Evolutionary conservation across 139 green algal genomes (phyloP).

Genomic region (Tetradesmus obliquus): DNA sequence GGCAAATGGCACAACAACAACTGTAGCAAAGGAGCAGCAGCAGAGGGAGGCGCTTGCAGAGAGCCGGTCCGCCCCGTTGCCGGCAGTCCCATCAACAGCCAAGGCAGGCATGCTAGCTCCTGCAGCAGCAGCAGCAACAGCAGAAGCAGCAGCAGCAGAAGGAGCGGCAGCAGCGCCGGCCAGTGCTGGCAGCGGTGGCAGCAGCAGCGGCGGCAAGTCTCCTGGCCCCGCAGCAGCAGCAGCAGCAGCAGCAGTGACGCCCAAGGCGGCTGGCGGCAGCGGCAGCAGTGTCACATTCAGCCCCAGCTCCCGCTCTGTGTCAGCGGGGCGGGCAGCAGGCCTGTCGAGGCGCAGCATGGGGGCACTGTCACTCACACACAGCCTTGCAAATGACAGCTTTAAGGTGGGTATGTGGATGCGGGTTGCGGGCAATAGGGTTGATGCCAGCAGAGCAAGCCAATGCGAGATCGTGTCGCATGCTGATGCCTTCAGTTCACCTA

Average conservation of each 20-base stretch:
- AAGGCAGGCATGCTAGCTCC: background rate
- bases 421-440: too few relatives aligned
- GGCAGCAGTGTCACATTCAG: background rate
- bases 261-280: background rate
- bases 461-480: too few relatives aligned
- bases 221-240: background rate
- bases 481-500: background rate
- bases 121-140: background rate
- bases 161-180: background rate
- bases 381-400: background rate
- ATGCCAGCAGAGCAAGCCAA: too few relatives aligned
- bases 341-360: background rate
- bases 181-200: background rate
- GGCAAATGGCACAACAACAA: background rate
- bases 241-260: background rate
- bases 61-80: background rate
- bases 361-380: background rate
- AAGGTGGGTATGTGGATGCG: background rate
- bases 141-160: background rate
- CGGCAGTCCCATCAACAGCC: background rate
- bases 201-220: background rate
- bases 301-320: background rate
- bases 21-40: background rate
- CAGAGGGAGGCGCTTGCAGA: background rate
- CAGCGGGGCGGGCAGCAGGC: background rate